Evolutionary conservation across 2,329 filamentous ascomycete genomes (phyloP).

Genomic region (Chrysoporthe deuterocubensis): DNA sequence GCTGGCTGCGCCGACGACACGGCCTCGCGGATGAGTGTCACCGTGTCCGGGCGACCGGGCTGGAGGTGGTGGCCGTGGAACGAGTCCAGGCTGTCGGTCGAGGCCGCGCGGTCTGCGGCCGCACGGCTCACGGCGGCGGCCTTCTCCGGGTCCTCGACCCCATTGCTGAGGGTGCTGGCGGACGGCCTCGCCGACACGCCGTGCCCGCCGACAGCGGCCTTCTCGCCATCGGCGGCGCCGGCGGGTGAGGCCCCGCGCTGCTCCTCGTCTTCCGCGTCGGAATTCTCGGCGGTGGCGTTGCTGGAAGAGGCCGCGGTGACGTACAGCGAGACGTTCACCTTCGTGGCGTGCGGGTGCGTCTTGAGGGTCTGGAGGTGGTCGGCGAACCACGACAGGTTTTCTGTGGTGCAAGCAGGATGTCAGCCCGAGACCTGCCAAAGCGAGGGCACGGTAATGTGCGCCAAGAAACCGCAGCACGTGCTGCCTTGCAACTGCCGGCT

Average conservation of each 20-base stretch:
- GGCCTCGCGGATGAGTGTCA: conserved; percentile 42
- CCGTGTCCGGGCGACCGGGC: conserved; percentile 47
- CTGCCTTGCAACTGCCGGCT: not conserved
- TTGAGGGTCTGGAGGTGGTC: conserved; percentile 45
- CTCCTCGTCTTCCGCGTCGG: conserved; percentile 19
- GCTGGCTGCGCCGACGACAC: conserved; percentile 39
- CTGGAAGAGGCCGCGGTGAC: conserved; percentile 37
- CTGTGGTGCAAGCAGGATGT: conserved; percentile 28
- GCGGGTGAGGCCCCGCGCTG: conserved; percentile 16
- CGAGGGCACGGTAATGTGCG: not conserved
- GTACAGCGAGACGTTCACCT: conserved; percentile 45
- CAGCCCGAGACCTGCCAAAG: not conserved
- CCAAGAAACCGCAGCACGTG: not conserved
- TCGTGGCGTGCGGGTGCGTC: conserved; percentile 43
- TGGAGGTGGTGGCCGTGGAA: conserved; percentile 36
- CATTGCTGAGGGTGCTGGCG: not conserved
- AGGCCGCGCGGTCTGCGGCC: conserved; percentile 14
- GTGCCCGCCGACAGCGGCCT: not conserved
- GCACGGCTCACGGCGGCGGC: not conserved
- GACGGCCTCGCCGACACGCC: not conserved
- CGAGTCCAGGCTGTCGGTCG: conserved; percentile 24
- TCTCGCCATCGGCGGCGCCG: conserved; percentile 31
- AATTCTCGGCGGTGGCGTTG: conserved; percentile 14
- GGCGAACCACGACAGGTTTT: conserved; percentile 44
- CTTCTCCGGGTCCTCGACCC: conserved; percentile 20